phyloP scores from a whole-genome alignment of 2,329 filamentous ascomycete species.

The Hymenoscyphus fructigenus region DNA sequence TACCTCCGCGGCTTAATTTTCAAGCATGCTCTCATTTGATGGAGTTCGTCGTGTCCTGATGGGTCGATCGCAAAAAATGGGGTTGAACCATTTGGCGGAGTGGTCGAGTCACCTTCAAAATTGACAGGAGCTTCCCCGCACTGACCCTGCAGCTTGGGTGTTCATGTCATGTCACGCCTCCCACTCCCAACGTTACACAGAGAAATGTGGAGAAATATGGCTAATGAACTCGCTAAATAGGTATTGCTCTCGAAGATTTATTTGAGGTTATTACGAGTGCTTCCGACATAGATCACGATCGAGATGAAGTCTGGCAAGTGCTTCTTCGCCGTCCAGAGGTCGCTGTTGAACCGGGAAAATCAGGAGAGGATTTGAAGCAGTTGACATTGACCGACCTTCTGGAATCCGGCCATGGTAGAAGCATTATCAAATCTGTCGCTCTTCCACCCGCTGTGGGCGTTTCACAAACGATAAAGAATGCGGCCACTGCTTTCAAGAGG shows the following conservation, averaged over 20 bases:
- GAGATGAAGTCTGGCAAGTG: constrained; percentile 10
- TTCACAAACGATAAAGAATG: background rate
- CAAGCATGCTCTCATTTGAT: background rate
- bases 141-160: constrained; percentile 2
- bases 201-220: constrained; percentile 3
- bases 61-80: background rate
- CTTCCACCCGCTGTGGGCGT: background rate
- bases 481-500: background rate
- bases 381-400: constrained; percentile 11
- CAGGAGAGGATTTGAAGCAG: background rate
- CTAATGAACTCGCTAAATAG: constrained; percentile 6
- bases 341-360: constrained; percentile 9
- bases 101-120: constrained; percentile 7
- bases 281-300: background rate
- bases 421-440: background rate
- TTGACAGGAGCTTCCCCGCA: background rate
- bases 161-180: background rate
- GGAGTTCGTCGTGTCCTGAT: background rate
- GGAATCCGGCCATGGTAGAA: background rate
- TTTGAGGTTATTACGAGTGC: constrained; percentile 8
- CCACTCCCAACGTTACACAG: background rate
- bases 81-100: constrained; percentile 7
- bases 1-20: background rate
- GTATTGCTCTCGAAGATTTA: constrained; percentile 11
- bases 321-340: constrained; percentile 15